Base-by-base conservation (phyloP, 345 rosid species). In the Triadica sebifera region DNA sequence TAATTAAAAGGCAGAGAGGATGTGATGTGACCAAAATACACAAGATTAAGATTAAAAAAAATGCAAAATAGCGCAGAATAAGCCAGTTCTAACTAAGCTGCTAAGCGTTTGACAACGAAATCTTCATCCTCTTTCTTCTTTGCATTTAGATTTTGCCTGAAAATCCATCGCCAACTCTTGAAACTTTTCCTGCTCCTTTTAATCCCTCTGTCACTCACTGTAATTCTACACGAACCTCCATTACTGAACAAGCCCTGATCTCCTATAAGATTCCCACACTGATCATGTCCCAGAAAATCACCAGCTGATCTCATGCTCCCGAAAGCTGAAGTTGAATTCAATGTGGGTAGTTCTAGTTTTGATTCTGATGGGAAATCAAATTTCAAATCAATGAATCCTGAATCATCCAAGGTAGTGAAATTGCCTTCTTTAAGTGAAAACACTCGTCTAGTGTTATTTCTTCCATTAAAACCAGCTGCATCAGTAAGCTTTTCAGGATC, bases 101-200 rank as follows among this genome's bases (percentile, higher is more conserved):
- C 58, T 25, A 53, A 24, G n/a, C 45, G 10, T 12, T 72, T 81
- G 52, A 74, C 75, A 46, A 49, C 81, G 55, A 74, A 34, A 29
- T 78, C 85, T 72, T 75, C 81, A 19, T 74, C 86, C 11, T 75
- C 87, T 72, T 81, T 85, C 79, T 82, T 85, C 84, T 74, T 80
- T 37, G 79, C 59, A 75, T 52, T 79, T 53, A 82, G 86, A 73
- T 80, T 89, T 65, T 87, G 88, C 81, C 89, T 81, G 86, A 95
- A 93, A 22, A 93, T 88, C 99, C 99, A 93, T 55, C 87, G 84
- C 98, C 98, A 93, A 7, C 99, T 96, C 79, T 84, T 93, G 85
- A 95, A 93, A 79, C 96, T 95, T 64, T 73, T 91, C 66, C 91
- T 78, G 88, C 87, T 90, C 85, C 87, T 90, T 76, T 86, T 88